Conservation (phyloP, 2,329 filamentous ascomycete genomes). For the Amylocarpus encephaloides region DNA sequence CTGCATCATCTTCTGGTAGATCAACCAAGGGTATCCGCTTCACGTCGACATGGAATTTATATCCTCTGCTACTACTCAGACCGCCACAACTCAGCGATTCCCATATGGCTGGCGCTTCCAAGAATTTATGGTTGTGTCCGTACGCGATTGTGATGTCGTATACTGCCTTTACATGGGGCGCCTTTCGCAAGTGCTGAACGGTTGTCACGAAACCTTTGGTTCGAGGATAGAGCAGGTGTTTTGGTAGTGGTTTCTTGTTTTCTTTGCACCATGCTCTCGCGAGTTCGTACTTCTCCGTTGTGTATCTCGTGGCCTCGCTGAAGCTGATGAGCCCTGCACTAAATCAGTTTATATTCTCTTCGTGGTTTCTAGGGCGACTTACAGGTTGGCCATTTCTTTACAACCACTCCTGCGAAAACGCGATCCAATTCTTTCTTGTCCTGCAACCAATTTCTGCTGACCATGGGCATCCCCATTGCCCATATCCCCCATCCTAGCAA, state of each 20-base stretch:
- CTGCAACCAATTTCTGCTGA: constrained; percentile 52
- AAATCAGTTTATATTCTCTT: constrained; percentile 5
- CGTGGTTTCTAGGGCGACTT: constrained; percentile 27
- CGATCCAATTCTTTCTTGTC: constrained; percentile 50
- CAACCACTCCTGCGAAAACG: constrained; percentile 49
- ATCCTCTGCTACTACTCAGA: constrained; percentile 37
- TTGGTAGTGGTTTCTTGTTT: constrained; percentile 44
- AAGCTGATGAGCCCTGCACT: constrained; percentile 55
- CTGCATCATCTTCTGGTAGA: constrained; percentile 42
- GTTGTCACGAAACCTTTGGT: constrained; percentile 56
- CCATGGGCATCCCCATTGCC: constrained; percentile 60
- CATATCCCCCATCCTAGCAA: constrained; percentile 59
- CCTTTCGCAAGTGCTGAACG: constrained; percentile 47
- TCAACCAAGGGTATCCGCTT: constrained; percentile 43
- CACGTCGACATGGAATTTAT: constrained; percentile 45
- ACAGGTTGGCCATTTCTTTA: constrained; percentile 52
- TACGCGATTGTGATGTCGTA: constrained; percentile 53
- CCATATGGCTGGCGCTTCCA: constrained; percentile 46
- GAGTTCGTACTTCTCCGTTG: constrained; percentile 44
- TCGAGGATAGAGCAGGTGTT: constrained; percentile 53
- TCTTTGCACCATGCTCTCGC: constrained; percentile 47
- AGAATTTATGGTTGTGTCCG: constrained; percentile 38
- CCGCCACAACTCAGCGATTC: constrained; percentile 40
- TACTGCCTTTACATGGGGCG: constrained; percentile 46
- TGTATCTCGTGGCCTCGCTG: constrained; percentile 57